These are phyloP conservation scores for Euphorbia schlechtendalii DNA, from an alignment of 441 rosid species.

Conservation along the genomic window DNA sequence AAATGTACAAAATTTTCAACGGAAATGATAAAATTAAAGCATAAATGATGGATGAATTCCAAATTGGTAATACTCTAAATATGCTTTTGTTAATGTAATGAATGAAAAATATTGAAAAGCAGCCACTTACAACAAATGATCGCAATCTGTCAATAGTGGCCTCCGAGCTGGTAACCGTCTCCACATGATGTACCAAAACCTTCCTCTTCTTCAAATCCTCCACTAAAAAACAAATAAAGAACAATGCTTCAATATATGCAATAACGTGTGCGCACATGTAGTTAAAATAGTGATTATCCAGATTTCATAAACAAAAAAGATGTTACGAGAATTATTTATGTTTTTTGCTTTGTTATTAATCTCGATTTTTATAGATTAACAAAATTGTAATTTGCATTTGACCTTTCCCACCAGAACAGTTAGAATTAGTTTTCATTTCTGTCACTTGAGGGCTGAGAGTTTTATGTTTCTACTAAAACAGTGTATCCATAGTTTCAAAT, in stretches of 20 bases:
- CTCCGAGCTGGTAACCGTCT: slow-evolving; percentile 43
- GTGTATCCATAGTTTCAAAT: neutral
- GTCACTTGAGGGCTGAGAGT: neutral
- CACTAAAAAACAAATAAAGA: slow-evolving; percentile 17
- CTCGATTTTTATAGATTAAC: neutral
- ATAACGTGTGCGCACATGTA: neutral
- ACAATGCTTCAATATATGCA: neutral
- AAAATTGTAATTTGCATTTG: neutral
- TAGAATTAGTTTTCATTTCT: neutral
- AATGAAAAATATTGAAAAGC: neutral
- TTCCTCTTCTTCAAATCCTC: slow-evolving; percentile 57
- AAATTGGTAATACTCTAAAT: neutral
- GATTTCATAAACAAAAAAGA: neutral
- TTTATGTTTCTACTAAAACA: neutral
- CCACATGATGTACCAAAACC: slow-evolving; percentile 70
- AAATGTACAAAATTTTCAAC: neutral
- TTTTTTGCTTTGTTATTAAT: neutral
- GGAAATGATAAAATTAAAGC: neutral
- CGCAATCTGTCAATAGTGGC: slow-evolving; percentile 39
- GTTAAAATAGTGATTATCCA: neutral
- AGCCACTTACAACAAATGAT: slow-evolving; percentile 35
- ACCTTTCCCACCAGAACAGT: neutral
- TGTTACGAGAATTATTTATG: neutral
- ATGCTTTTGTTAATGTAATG: neutral
- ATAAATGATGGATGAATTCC: neutral